Percentiles rank a stretch among this genome's conserved stretches.
phyloP scores from a whole-genome alignment of 83 land plant genomes.

The Thuja plicata region DNA sequence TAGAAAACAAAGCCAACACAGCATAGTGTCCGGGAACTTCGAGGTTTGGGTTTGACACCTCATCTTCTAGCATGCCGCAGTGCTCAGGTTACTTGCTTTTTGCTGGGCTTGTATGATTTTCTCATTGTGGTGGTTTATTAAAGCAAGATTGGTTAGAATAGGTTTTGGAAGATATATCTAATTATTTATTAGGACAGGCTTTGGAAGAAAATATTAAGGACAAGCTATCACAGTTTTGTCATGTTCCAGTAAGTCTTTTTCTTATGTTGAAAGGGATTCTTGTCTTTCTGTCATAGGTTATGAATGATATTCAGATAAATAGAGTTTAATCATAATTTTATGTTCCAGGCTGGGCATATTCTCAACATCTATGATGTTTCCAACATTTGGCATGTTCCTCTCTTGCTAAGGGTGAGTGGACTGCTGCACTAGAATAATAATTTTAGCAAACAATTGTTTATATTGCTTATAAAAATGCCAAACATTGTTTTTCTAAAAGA shows the following conservation, averaged over 20 bases:
- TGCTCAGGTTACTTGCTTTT: constrained; percentile 30
- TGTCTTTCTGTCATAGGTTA: neutral
- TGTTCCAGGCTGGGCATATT: constrained; percentile 61
- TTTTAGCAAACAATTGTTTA: neutral
- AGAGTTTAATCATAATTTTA: neutral
- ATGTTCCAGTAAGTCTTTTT: constrained; percentile 67
- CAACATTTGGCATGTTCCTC: constrained; percentile 89
- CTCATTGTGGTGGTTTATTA: neutral
- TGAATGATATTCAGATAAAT: neutral
- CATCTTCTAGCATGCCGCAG: constrained; percentile 91
- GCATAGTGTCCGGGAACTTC: constrained; percentile 86
- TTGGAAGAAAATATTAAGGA: constrained; percentile 73
- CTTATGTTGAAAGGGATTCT: constrained; percentile 5
- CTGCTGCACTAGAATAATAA: neutral
- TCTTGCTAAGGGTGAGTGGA: constrained; percentile 61
- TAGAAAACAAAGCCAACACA: constrained; percentile 99
- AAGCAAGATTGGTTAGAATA: neutral
- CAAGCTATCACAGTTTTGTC: constrained; percentile 86
- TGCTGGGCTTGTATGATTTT: neutral
- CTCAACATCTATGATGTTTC: constrained; percentile 77
- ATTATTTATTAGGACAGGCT: constrained; percentile 42
- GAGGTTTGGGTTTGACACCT: constrained; percentile 85
- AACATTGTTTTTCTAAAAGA: neutral
- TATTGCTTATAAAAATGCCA: neutral
- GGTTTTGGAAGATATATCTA: constrained; percentile 5